Base-by-base conservation (phyloP, 2,329 filamentous ascomycete species). In the Akanthomyces lecanii region DNA sequence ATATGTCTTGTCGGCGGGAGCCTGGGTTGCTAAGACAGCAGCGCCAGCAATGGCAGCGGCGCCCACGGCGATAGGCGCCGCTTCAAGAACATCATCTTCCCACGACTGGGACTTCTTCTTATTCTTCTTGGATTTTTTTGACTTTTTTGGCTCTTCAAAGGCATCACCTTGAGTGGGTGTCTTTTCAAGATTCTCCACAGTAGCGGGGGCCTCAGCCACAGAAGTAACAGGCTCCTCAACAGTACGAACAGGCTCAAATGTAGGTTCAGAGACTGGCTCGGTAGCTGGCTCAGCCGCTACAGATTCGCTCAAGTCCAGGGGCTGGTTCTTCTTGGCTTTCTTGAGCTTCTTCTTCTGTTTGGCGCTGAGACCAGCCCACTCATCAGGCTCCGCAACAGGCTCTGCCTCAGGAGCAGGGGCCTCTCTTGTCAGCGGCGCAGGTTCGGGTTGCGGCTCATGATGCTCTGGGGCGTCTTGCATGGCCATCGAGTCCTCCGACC, bases 271-370 rank as follows among this genome's bases (percentile, higher is more conserved):
- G 42, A n/a, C 40, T 8, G 47, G 23, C 5, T 28, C 25, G 4
- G n/a, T 36, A 6, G 59, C 54, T 21, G 50, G 36, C 23, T 56
- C 60, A 21, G 21, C 33, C 12, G 18, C 21, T 4, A 54, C 23
- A 16, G 59, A 18, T 38, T 64, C 52, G 23, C 36, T 23, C 28
- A 53, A 44, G 42, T 44, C 59, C 47, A 56, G 21, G 11, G 61
- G 48, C 60, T 64, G 65, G 28, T 57, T 64, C 64, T 65, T 68
- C 63, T 67, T 68, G 53, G 66, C 64, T 58, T 69, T 69, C 53
- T 69, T 69, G 23, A 65, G 61, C 61, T 71, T 71, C 64, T 71
- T 70, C 63, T 66, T 69, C 28, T 71, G 66, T 58, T 68, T 72
- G 16, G 63, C 60, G 38, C 58, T 66, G 14, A 66, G 52, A 0